A percentile compares a stretch with the other conserved stretches of the same genome.
These are phyloP conservation scores for Serendipita vermifera DNA, from an alignment of 768 basidiomycete genomes.

Conservation along the genomic window DNA sequence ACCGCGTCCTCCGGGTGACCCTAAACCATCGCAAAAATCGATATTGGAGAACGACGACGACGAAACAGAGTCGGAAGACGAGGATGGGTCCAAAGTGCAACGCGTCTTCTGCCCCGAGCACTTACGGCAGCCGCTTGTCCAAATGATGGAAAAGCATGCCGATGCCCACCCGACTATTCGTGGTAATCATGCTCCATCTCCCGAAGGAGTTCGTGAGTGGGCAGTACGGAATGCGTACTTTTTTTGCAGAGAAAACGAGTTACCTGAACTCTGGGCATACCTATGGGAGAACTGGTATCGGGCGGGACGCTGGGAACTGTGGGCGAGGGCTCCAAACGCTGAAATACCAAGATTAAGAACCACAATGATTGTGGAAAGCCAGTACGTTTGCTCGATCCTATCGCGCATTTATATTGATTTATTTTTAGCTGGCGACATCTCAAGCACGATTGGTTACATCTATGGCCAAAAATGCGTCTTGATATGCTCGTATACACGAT, in stretches of 20 bases:
- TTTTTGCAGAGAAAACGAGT: slow-evolving; percentile 11
- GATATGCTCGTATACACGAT: no score
- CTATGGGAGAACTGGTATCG: slow-evolving; percentile 15
- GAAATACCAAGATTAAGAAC: slow-evolving; percentile 12
- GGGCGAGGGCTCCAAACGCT: neutral
- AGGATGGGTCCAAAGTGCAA: neutral
- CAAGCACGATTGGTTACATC: no score
- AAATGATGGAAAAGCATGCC: slow-evolving; percentile 8
- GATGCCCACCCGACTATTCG: slow-evolving; percentile 10
- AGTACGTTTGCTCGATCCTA: no score
- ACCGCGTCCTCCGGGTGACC: neutral
- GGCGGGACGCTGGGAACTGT: slow-evolving; percentile 12
- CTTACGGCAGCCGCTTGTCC: neutral
- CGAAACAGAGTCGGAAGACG: neutral
- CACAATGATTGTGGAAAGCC: slow-evolving; percentile 13
- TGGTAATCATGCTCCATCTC: neutral
- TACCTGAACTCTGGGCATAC: slow-evolving; percentile 14
- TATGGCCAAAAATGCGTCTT: no score
- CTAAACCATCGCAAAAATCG: neutral
- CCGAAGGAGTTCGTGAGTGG: slow-evolving; percentile 12
- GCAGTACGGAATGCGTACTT: slow-evolving; percentile 12
- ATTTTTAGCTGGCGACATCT: no score
- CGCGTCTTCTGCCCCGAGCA: slow-evolving; percentile 7
- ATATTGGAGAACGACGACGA: neutral
- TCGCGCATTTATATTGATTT: no score